Evolutionary conservation across 164 flowering plant genomes (phyloP).

Genomic region (Kingdonia uniflora): DNA sequence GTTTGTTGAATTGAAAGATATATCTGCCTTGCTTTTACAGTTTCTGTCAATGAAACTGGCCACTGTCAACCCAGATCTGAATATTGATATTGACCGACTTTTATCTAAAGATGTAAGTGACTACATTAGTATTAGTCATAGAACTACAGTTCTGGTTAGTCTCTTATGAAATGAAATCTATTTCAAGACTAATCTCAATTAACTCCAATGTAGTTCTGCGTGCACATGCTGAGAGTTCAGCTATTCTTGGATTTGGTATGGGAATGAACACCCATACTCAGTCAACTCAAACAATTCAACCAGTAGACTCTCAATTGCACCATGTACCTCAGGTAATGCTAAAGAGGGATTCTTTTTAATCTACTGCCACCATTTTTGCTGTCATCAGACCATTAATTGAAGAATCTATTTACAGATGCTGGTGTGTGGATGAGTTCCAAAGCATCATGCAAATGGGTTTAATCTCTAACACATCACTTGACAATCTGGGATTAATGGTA

Average conservation of each 20-base stretch:
- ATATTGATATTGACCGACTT: conserved; percentile 55
- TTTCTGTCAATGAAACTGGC: conserved; percentile 94
- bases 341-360: neutral
- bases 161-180: too few relatives aligned
- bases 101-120: conserved; percentile 74
- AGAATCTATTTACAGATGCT: conserved; percentile 11
- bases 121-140: too few relatives aligned
- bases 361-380: neutral
- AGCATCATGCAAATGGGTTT: conserved; percentile 62
- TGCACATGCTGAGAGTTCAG: conserved; percentile 29
- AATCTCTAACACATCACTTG: conserved; percentile 35
- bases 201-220: conserved; percentile 36
- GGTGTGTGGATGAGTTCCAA: conserved; percentile 56
- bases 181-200: neutral
- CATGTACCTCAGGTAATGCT: conserved; percentile 46
- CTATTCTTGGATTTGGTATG: conserved; percentile 35
- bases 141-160: too few relatives aligned
- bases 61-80: conserved; percentile 77
- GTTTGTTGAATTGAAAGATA: neutral
- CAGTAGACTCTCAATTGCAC: conserved; percentile 30
- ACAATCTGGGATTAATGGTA: conserved; percentile 52
- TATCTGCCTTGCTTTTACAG: conserved; percentile 27
- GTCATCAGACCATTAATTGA: conserved; percentile 5
- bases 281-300: conserved; percentile 29
- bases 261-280: conserved; percentile 36